phyloP scores from a whole-genome alignment of 2,329 filamentous ascomycete species.

The Hypoxylon sp. region DNA sequence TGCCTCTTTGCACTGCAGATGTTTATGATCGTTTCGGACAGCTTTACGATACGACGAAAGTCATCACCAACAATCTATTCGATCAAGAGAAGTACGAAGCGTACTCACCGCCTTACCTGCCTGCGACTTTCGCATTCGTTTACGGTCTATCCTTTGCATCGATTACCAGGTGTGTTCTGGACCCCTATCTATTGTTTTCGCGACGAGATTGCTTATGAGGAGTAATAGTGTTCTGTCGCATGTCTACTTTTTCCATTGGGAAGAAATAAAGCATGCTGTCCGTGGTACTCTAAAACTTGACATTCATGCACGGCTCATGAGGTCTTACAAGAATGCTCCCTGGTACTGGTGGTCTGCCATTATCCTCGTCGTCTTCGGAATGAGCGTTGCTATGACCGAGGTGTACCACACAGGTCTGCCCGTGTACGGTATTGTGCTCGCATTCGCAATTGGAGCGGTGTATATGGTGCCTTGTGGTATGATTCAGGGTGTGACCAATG shows the following conservation, averaged over 20 bases:
- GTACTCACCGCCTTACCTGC: slow-evolving; percentile 60
- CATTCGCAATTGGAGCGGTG: slow-evolving; percentile 59
- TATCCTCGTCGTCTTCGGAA: slow-evolving; percentile 50
- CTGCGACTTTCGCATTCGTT: slow-evolving; percentile 47
- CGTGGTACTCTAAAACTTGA: slow-evolving; percentile 53
- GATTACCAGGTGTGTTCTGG: slow-evolving; percentile 46
- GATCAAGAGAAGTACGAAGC: slow-evolving; percentile 62
- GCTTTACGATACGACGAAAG: slow-evolving; percentile 62
- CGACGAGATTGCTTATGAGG: slow-evolving; percentile 11
- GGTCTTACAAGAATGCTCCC: slow-evolving; percentile 56
- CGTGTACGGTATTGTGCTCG: slow-evolving; percentile 60
- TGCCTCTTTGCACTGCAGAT: slow-evolving; percentile 65
- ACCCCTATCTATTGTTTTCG: not conserved
- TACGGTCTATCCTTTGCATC: slow-evolving; percentile 51
- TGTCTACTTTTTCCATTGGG: slow-evolving; percentile 67
- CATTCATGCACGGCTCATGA: slow-evolving; percentile 60
- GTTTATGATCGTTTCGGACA: slow-evolving; percentile 67
- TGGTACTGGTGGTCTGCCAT: slow-evolving; percentile 61
- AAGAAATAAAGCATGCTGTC: slow-evolving; percentile 50
- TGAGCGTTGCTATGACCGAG: slow-evolving; percentile 47
- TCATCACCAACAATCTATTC: slow-evolving; percentile 61
- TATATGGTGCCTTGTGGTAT: slow-evolving; percentile 63
- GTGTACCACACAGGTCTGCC: slow-evolving; percentile 60
- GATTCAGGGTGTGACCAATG: slow-evolving; percentile 63
- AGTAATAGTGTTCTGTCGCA: slow-evolving; percentile 49